phyloP scores from a whole-genome alignment of 768 basidiomycete species.

The Neoboletus magnificus region DNA sequence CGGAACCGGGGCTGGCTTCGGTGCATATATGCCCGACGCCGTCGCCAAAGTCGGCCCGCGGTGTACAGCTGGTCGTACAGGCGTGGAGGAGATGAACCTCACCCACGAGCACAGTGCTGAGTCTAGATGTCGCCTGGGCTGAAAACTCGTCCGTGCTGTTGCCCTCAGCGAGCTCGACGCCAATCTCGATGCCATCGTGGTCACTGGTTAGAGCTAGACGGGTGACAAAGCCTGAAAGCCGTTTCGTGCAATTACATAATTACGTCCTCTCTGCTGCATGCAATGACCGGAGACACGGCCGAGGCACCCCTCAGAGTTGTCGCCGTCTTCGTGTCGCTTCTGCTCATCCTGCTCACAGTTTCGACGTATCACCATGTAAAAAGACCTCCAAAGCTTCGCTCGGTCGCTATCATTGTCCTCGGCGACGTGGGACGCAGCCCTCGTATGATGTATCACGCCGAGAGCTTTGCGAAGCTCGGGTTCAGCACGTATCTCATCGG shows the following conservation, averaged over 20 bases:
- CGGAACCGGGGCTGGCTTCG: background rate
- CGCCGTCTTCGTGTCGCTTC: constrained; percentile 5
- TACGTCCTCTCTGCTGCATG: background rate
- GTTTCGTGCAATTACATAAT: constrained; percentile 22
- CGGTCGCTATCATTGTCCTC: constrained; percentile 87
- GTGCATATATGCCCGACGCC: constrained; percentile 26
- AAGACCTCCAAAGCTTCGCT: constrained; percentile 42
- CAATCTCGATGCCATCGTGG: constrained; percentile 20
- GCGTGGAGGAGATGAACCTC: constrained; percentile 24
- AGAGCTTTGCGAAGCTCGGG: constrained; percentile 79
- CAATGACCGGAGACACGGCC: constrained; percentile 5
- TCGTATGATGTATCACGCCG: constrained; percentile 98
- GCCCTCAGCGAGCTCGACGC: constrained; percentile 17
- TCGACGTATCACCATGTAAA: constrained; percentile 16
- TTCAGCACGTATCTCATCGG: constrained; percentile 83
- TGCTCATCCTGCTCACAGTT: constrained; percentile 15
- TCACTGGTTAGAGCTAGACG: background rate
- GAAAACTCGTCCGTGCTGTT: background rate
- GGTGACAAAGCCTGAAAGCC: background rate
- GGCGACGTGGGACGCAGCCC: constrained; percentile 96
- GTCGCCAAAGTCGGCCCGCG: constrained; percentile 35
- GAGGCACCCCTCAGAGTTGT: constrained; percentile 2
- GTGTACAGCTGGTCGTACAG: constrained; percentile 20
- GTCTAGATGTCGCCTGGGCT: constrained; percentile 5
- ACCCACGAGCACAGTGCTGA: constrained; percentile 18